Percentiles rank a stretch among this genome's conserved stretches.
phyloP scores from a whole-genome alignment of 257 asterid species.

The Solanum rostratum region DNA sequence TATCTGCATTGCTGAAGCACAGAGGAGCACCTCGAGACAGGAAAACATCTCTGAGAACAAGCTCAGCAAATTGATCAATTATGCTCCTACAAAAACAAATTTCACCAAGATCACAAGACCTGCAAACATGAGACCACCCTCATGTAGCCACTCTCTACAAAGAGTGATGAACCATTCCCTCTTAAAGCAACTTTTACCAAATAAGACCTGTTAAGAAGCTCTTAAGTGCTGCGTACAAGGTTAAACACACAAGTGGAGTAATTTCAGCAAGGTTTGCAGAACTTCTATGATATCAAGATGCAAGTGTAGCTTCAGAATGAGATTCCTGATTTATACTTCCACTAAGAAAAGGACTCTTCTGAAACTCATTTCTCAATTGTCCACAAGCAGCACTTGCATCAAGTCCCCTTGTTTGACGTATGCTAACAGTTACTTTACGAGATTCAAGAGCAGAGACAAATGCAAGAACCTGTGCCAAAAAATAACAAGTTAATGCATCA shows the following conservation, averaged over 20 bases:
- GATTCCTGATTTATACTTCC: slow-evolving; percentile 25
- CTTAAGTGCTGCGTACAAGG: neutral
- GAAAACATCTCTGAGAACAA: neutral
- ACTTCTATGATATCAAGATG: slow-evolving; percentile 18
- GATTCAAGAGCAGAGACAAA: slow-evolving; percentile 77
- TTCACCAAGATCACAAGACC: neutral
- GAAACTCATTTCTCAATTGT: slow-evolving; percentile 84
- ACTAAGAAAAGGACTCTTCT: slow-evolving; percentile 56
- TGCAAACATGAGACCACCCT: neutral
- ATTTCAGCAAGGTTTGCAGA: neutral
- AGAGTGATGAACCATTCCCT: neutral
- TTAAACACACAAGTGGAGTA: neutral
- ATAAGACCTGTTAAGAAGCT: neutral
- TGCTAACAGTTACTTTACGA: slow-evolving; percentile 69
- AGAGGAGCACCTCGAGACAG: neutral
- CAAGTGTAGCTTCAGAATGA: slow-evolving; percentile 36
- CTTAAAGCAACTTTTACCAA: neutral
- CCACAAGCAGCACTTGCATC: slow-evolving; percentile 99
- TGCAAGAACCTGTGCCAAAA: slow-evolving; percentile 44
- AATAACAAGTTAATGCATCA: neutral
- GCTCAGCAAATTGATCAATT: neutral
- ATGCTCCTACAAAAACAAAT: neutral
- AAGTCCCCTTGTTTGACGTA: slow-evolving; percentile 86
- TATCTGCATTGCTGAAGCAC: neutral
- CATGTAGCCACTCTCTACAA: neutral